phyloP scores from a whole-genome alignment of 1,284 basidiomycete species.

The Melampsora americana region DNA sequence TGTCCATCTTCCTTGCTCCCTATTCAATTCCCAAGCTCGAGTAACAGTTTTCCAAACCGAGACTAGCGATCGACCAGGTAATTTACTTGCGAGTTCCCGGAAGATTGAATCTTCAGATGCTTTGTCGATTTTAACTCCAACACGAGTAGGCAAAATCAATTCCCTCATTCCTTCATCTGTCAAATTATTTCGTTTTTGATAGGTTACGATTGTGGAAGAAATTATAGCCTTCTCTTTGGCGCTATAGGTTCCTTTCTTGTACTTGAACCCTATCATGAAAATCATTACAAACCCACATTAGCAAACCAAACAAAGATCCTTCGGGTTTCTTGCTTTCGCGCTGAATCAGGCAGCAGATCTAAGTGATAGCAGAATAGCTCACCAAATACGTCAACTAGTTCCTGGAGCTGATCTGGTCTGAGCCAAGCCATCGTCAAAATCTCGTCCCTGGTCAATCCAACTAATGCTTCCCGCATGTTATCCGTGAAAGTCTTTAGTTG shows the following conservation, averaged over 20 bases:
- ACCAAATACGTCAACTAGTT: slow-evolving; percentile 13
- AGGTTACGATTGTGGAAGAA: slow-evolving; percentile 64
- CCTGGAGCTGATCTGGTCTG: background rate
- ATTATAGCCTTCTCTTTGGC: slow-evolving; percentile 68
- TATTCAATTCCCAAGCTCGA: slow-evolving; percentile 65
- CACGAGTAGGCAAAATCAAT: slow-evolving; percentile 66
- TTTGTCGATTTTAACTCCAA: slow-evolving; percentile 59
- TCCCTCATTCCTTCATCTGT: slow-evolving; percentile 61
- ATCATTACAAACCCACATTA: slow-evolving; percentile 16
- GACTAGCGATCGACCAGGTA: slow-evolving; percentile 70
- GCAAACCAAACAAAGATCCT: background rate
- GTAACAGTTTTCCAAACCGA: slow-evolving; percentile 76
- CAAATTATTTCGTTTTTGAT: slow-evolving; percentile 60
- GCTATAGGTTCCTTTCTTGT: slow-evolving; percentile 78
- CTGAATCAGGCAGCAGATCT: too few relatives aligned
- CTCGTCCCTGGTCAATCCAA: background rate
- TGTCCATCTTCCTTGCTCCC: slow-evolving; percentile 68
- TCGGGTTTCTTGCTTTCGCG: background rate
- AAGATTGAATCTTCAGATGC: slow-evolving; percentile 65
- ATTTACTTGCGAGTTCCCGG: slow-evolving; percentile 58
- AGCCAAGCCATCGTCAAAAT: background rate
- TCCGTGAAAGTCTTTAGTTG: background rate
- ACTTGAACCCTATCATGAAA: slow-evolving; percentile 63
- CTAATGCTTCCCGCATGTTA: background rate
- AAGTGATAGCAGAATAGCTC: background rate